phyloP scores from a whole-genome alignment of 192 early-diverging fungal genomes.

The Helicostylum pulchrum region DNA sequence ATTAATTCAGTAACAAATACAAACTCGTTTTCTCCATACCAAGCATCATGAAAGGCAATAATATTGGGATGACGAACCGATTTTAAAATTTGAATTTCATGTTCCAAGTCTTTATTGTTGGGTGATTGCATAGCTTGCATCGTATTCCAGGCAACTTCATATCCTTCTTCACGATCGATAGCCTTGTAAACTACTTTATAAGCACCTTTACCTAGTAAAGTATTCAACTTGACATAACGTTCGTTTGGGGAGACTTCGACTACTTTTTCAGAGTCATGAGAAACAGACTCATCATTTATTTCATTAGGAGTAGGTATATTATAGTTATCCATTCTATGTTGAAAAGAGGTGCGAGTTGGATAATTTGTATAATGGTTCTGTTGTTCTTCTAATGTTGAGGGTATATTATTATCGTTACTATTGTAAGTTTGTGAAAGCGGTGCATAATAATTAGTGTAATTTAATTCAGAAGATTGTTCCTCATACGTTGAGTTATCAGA shows the following conservation, averaged over 20 bases:
- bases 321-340: background rate
- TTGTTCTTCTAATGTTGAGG: conserved; percentile 28
- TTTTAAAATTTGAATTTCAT: conserved; percentile 69
- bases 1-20: conserved; percentile 90
- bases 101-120: conserved; percentile 38
- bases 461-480: background rate
- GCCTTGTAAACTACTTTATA: conserved; percentile 83
- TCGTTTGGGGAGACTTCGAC: conserved; percentile 54
- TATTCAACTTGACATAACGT: conserved; percentile 60
- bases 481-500: background rate
- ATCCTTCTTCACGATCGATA: conserved; percentile 80
- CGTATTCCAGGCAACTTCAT: conserved; percentile 86
- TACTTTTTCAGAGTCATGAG: conserved; percentile 50
- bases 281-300: conserved; percentile 49
- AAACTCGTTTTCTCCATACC: conserved; percentile 60
- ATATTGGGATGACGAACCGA: conserved; percentile 78
- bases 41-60: conserved; percentile 71
- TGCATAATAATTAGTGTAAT: conserved; percentile 20
- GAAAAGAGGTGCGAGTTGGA: conserved; percentile 10
- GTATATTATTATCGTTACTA: conserved; percentile 39
- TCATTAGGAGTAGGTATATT: conserved; percentile 28
- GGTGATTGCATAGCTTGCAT: conserved; percentile 49
- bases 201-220: conserved; percentile 69
- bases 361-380: conserved; percentile 5
- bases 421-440: conserved; percentile 22